These are phyloP conservation scores for Microstegium vimineum DNA, from an alignment of 176 grass and related monocot species.

Conservation along the genomic window DNA sequence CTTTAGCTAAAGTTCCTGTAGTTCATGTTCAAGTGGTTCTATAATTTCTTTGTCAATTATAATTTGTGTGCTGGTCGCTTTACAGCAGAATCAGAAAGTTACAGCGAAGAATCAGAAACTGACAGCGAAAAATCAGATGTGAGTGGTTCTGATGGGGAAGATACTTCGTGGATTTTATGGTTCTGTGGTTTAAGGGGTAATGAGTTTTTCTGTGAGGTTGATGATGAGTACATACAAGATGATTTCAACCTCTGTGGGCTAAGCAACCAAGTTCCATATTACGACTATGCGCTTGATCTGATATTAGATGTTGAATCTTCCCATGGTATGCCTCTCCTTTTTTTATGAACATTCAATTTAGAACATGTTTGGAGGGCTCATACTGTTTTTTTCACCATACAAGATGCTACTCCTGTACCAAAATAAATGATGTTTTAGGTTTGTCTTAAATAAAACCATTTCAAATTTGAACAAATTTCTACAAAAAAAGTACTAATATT, in stretches of 20 bases:
- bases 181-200: constrained; percentile 78
- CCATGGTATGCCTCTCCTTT: constrained; percentile 43
- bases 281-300: constrained; percentile 86
- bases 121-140: constrained; percentile 69
- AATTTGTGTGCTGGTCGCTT: constrained; percentile 4
- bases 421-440: too few species aligned
- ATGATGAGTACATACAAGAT: constrained; percentile 85
- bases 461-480: too few species aligned
- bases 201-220: constrained; percentile 84
- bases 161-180: constrained; percentile 89
- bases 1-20: background rate
- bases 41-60: constrained; percentile 16
- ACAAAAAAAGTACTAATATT: too few species aligned
- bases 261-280: constrained; percentile 73
- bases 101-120: constrained; percentile 73
- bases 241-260: constrained; percentile 87
- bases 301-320: constrained; percentile 82
- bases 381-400: background rate
- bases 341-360: constrained; percentile 9
- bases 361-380: background rate
- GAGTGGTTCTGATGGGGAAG: constrained; percentile 71
- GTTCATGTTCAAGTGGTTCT: constrained; percentile 15
- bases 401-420: background rate
- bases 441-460: too few species aligned
- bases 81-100: constrained; percentile 64